Evolutionary conservation across 2,329 filamentous ascomycete genomes (phyloP).

Genomic region (Apiospora phragmitis): DNA sequence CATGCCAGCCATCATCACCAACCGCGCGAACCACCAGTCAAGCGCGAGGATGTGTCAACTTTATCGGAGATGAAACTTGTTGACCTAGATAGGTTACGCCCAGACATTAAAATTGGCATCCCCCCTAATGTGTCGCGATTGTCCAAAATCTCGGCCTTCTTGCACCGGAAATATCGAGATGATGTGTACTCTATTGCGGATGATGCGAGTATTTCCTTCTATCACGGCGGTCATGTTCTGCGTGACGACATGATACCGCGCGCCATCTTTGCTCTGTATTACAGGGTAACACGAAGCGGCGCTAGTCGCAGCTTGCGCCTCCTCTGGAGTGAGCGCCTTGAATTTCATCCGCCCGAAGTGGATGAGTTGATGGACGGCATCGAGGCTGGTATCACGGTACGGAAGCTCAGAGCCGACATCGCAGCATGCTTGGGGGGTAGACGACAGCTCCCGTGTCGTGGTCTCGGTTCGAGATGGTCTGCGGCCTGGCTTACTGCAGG

Average conservation of each 20-base stretch:
- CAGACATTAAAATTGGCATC: constrained; percentile 17
- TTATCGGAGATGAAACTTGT: constrained; percentile 20
- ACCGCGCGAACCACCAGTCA: neutral
- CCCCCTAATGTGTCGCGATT: constrained; percentile 18
- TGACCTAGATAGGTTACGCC: constrained; percentile 24
- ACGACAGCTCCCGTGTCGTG: constrained; percentile 29
- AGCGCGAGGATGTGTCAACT: neutral
- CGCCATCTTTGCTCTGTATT: constrained; percentile 17
- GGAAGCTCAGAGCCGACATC: constrained; percentile 25
- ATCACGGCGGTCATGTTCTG: constrained; percentile 15
- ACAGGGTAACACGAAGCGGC: constrained; percentile 19
- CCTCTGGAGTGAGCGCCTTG: constrained; percentile 16
- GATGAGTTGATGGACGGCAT: constrained; percentile 20
- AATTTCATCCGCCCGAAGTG: constrained; percentile 15
- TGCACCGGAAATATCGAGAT: constrained; percentile 11
- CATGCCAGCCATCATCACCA: neutral
- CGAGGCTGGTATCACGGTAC: constrained; percentile 28
- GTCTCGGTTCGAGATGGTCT: constrained; percentile 32
- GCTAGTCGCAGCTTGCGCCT: constrained; percentile 21
- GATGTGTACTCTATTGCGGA: constrained; percentile 11
- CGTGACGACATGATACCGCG: constrained; percentile 19
- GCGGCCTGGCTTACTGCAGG: constrained; percentile 30
- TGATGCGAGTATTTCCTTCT: constrained; percentile 22
- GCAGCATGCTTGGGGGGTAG: constrained; percentile 24
- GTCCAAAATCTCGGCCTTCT: constrained; percentile 14